These are phyloP conservation scores for Thelephora terrestris DNA, from an alignment of 1,284 basidiomycete species.

Conservation along the genomic window DNA sequence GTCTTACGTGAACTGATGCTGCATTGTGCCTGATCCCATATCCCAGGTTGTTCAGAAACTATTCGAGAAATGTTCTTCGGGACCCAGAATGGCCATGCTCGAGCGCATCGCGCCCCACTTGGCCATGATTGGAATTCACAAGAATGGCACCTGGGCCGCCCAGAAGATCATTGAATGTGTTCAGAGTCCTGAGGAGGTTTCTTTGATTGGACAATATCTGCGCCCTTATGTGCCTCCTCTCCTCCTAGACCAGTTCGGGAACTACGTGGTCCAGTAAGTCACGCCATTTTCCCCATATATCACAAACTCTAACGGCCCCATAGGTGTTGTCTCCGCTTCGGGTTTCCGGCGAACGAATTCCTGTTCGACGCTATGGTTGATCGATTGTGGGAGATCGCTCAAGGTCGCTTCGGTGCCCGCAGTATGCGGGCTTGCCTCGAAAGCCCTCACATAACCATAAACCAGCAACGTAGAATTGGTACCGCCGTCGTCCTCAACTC, in stretches of 20 bases:
- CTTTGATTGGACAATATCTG: slow-evolving; percentile 78
- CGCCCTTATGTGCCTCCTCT: slow-evolving; percentile 90
- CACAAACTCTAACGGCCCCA: slow-evolving; percentile 8
- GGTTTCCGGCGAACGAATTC: slow-evolving; percentile 83
- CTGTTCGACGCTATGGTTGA: slow-evolving; percentile 98
- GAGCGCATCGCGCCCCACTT: slow-evolving; percentile 91
- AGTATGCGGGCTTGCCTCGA: slow-evolving; percentile 97
- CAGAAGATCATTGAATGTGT: slow-evolving; percentile 99
- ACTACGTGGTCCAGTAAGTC: slow-evolving; percentile 92
- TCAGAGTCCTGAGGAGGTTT: slow-evolving; percentile 79
- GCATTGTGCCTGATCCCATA: not conserved
- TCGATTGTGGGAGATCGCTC: slow-evolving; percentile 96
- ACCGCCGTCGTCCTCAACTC: slow-evolving; percentile 94
- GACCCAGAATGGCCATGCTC: slow-evolving; percentile 79
- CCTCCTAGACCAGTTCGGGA: slow-evolving; percentile 93
- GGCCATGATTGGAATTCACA: slow-evolving; percentile 97
- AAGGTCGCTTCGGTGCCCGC: slow-evolving; percentile 93
- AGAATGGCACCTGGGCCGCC: slow-evolving; percentile 99
- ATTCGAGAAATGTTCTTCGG: slow-evolving; percentile 81
- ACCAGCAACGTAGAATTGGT: slow-evolving; percentile 91
- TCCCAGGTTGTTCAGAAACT: slow-evolving; percentile 86
- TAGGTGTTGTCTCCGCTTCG: slow-evolving; percentile 88
- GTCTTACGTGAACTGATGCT: slow-evolving; percentile 15
- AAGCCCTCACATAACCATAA: slow-evolving; percentile 73
- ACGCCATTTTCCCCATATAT: slow-evolving; percentile 1